Percentiles rank a stretch among this genome's conserved stretches.
phyloP scores from a whole-genome alignment of 768 basidiomycete species.

The Ephemerocybe angulata region DNA sequence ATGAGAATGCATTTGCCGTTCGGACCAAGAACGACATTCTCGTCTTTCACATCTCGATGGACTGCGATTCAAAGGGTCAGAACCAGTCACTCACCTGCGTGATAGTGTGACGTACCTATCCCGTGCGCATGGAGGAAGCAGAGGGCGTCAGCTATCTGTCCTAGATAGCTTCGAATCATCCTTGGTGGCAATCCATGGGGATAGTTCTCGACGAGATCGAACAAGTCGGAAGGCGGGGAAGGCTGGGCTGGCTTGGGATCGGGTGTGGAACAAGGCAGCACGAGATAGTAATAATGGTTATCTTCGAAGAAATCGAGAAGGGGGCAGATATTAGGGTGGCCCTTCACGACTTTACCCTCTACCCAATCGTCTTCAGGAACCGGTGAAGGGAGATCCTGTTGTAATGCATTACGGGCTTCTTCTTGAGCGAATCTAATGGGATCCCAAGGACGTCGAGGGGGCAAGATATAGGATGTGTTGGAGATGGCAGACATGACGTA shows the following conservation, averaged over 20 bases:
- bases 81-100: not conserved
- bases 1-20: slow-evolving; percentile 86
- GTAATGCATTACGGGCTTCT: slow-evolving; percentile 15
- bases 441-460: slow-evolving; percentile 79
- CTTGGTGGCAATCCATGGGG: slow-evolving; percentile 79
- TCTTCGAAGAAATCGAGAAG: slow-evolving; percentile 97
- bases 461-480: slow-evolving; percentile 74
- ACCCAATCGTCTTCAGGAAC: slow-evolving; percentile 49
- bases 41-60: slow-evolving; percentile 97
- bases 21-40: slow-evolving; percentile 85
- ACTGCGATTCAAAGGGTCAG: slow-evolving; percentile 39
- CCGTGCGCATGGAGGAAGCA: slow-evolving; percentile 86
- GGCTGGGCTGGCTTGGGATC: slow-evolving; percentile 50
- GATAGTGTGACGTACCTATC: slow-evolving; percentile 76
- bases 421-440: slow-evolving; percentile 47
- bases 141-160: slow-evolving; percentile 91
- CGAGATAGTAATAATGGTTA: slow-evolving; percentile 91
- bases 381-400: slow-evolving; percentile 6
- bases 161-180: slow-evolving; percentile 78
- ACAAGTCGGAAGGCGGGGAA: slow-evolving; percentile 75
- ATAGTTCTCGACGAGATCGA: slow-evolving; percentile 89
- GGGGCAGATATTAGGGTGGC: slow-evolving; percentile 94
- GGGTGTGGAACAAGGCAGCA: slow-evolving; percentile 74
- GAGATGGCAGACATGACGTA: slow-evolving; percentile 91
- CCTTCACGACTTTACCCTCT: slow-evolving; percentile 69